Conservation (phyloP, 768 basidiomycete species). For the Collybiopsis luxurians region DNA sequence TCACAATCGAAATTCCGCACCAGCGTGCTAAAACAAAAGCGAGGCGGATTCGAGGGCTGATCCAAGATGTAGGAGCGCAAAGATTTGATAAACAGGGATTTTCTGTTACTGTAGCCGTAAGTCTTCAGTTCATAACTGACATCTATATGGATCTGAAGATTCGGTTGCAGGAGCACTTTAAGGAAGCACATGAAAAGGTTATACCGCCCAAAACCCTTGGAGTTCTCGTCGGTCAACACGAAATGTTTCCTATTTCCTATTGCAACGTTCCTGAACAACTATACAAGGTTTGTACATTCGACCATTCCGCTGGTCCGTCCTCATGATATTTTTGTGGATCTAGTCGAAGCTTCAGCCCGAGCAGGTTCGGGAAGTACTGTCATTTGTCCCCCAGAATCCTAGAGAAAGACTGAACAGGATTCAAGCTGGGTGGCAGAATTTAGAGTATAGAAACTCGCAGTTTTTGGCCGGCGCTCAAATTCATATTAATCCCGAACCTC, state of each 20-base stretch:
- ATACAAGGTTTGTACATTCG: conserved; percentile 23
- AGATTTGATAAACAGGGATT: conserved; percentile 26
- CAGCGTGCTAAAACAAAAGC: conserved; percentile 19
- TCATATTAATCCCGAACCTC: conserved; percentile 24
- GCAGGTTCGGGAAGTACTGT: conserved; percentile 26
- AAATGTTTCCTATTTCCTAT: conserved; percentile 25
- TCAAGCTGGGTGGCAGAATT: conserved; percentile 24
- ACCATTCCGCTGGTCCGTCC: not conserved
- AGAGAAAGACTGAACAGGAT: conserved; percentile 20
- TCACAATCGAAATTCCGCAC: conserved; percentile 16
- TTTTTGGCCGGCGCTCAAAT: conserved; percentile 41
- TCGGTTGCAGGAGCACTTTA: conserved; percentile 25
- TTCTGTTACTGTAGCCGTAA: conserved; percentile 23
- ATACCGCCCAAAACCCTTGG: conserved; percentile 24
- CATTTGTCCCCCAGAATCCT: conserved; percentile 25
- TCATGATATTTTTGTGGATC: not conserved
- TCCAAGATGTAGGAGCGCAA: conserved; percentile 21
- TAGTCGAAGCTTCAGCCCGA: conserved; percentile 29
- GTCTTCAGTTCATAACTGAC: no score
- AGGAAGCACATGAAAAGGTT: conserved; percentile 14
- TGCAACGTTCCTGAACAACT: conserved; percentile 27
- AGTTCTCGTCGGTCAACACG: conserved; percentile 22
- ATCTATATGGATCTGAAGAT: no score
- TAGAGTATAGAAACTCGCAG: conserved; percentile 35
- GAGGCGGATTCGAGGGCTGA: conserved; percentile 25